These are phyloP conservation scores for Lichtheimia hyalospora DNA, from an alignment of 371 early-diverging fungal species.

Conservation along the genomic window DNA sequence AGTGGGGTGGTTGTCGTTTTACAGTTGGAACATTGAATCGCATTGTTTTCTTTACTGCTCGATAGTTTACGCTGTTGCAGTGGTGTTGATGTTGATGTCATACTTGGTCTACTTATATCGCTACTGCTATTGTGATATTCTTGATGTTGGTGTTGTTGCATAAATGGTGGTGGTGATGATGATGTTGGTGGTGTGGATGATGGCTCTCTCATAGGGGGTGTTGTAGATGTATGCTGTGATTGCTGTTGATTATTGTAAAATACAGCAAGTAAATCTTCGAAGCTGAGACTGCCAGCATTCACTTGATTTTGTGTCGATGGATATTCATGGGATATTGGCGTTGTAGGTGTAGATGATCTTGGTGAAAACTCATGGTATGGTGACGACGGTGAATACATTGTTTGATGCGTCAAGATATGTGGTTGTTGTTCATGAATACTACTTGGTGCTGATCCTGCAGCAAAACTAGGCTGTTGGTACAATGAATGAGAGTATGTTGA, in stretches of 20 bases:
- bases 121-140: neutral
- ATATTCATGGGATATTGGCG: slow-evolving; percentile 3
- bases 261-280: slow-evolving; percentile 25
- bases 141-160: neutral
- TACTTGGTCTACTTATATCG: neutral
- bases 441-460: neutral
- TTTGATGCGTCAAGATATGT: neutral
- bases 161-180: neutral
- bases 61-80: neutral
- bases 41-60: slow-evolving; percentile 1
- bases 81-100: slow-evolving; percentile 6
- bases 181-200: neutral
- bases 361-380: slow-evolving; percentile 2
- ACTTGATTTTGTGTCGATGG: neutral
- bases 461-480: neutral
- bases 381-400: neutral
- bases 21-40: slow-evolving; percentile 31
- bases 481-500: neutral
- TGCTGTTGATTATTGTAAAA: slow-evolving; percentile 18
- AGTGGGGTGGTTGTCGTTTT: slow-evolving; percentile 27
- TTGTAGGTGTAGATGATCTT: slow-evolving; percentile 1
- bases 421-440: neutral
- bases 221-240: neutral
- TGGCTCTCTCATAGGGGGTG: neutral
- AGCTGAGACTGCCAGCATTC: slow-evolving; percentile 26